Percentiles rank a stretch among this genome's conserved stretches.
phyloP scores from a whole-genome alignment of 179 eudicot genomes.

The Silene vulgaris region DNA sequence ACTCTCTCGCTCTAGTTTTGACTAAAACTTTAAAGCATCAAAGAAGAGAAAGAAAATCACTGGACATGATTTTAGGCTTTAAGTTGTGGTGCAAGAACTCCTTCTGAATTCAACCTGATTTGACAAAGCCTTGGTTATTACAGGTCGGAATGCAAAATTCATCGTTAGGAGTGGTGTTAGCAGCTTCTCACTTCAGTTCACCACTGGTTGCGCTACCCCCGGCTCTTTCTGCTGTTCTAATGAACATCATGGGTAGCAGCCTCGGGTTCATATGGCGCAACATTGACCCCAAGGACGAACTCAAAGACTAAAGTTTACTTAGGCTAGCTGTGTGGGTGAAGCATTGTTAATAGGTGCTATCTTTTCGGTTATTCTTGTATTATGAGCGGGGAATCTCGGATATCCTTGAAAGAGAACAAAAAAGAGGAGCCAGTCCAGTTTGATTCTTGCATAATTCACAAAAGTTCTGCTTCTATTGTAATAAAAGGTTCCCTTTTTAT shows the following conservation, averaged over 20 bases:
- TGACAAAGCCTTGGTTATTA: constrained; percentile 12
- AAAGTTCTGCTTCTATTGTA: too few relatives aligned
- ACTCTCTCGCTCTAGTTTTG: not conserved
- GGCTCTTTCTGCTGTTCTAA: constrained; percentile 62
- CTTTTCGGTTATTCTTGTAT: too few relatives aligned
- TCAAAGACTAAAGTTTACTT: not conserved
- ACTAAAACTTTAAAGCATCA: not conserved
- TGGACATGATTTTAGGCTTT: not conserved
- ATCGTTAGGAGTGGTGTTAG: constrained; percentile 65
- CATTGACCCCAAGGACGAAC: constrained; percentile 30
- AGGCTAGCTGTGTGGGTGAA: not conserved
- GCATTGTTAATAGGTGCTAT: not conserved
- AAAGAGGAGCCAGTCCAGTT: not conserved
- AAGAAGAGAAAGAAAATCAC: not conserved
- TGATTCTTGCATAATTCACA: too few relatives aligned
- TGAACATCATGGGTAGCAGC: constrained; percentile 70
- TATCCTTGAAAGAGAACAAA: not conserved
- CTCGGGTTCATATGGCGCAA: constrained; percentile 62
- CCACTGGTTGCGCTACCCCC: constrained; percentile 59
- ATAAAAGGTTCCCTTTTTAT: too few relatives aligned
- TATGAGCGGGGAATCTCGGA: not conserved
- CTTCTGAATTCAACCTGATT: not conserved
- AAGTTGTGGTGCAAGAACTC: not conserved
- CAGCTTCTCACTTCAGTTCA: constrained; percentile 61
- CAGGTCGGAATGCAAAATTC: constrained; percentile 84